Evolutionary conservation across 2,329 filamentous ascomycete genomes (phyloP).

Genomic region (Camillea tinctor): DNA sequence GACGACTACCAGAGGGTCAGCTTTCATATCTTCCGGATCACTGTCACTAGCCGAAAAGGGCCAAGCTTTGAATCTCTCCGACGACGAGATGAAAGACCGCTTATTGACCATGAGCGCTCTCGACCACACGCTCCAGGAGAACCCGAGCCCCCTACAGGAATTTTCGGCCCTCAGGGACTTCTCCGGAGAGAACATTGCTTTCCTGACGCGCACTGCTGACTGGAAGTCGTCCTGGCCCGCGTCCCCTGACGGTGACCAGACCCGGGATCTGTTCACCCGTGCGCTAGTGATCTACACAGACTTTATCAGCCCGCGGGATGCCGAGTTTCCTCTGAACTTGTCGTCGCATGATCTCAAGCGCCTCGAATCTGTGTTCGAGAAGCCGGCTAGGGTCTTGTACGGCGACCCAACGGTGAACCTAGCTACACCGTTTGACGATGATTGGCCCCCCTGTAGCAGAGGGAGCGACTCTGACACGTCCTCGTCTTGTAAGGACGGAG

Average conservation of each 20-base stretch:
- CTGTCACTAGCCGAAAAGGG: constrained; percentile 31
- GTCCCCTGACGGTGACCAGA: constrained; percentile 18
- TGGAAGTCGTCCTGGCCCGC: constrained; percentile 48
- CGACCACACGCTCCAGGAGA: constrained; percentile 58
- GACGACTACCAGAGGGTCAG: constrained; percentile 17
- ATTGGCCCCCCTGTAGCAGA: not conserved
- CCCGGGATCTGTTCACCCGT: constrained; percentile 53
- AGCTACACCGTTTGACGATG: constrained; percentile 42
- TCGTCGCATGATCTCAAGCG: constrained; percentile 54
- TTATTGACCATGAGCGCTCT: constrained; percentile 57
- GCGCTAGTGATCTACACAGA: constrained; percentile 61
- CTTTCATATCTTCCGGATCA: constrained; percentile 16
- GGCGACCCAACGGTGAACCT: constrained; percentile 41
- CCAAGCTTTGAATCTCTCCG: constrained; percentile 23
- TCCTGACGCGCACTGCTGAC: constrained; percentile 55
- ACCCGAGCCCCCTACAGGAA: constrained; percentile 58
- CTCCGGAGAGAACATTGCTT: constrained; percentile 70
- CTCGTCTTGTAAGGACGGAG: not conserved
- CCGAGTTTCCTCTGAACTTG: constrained; percentile 67
- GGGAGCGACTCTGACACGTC: constrained; percentile 1
- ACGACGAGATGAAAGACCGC: constrained; percentile 36
- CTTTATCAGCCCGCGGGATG: constrained; percentile 59
- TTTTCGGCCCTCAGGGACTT: constrained; percentile 67
- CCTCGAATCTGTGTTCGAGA: constrained; percentile 57
- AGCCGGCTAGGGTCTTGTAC: constrained; percentile 46